A percentile compares a stretch with the other conserved stretches of the same genome.
phyloP scores from a whole-genome alignment of 495 filamentous ascomycete genomes.

The Daldinia vernicosa region DNA sequence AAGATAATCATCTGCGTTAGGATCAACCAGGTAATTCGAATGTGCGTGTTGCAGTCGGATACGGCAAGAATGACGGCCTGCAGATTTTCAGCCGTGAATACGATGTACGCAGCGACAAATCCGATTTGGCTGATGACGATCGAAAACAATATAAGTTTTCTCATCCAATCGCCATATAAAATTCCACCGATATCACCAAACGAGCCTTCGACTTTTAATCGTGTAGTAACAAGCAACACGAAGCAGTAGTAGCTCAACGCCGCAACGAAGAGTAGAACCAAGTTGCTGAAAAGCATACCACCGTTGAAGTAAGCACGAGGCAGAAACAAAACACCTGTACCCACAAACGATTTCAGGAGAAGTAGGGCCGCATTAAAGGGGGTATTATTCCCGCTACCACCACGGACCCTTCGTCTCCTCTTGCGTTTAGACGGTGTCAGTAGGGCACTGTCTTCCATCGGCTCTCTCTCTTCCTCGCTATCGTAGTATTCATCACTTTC shows the following conservation, averaged over 20 bases:
- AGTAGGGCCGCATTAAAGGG: constrained; percentile 79
- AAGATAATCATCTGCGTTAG: constrained; percentile 93
- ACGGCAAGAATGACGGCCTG: constrained; percentile 91
- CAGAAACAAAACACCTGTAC: constrained; percentile 96
- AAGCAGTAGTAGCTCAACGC: constrained; percentile 94
- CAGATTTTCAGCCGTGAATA: constrained; percentile 94
- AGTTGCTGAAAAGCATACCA: constrained; percentile 94
- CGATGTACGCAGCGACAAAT: constrained; percentile 97
- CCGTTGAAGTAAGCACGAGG: constrained; percentile 93
- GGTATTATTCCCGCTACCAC: constrained; percentile 73
- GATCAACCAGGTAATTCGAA: constrained; percentile 89
- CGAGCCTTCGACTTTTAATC: constrained; percentile 82
- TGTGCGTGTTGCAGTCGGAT: constrained; percentile 78
- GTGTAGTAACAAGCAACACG: constrained; percentile 86
- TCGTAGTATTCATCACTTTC: constrained; percentile 62
- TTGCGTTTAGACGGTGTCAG: constrained; percentile 75
- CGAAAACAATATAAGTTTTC: constrained; percentile 83
- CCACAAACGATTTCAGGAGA: constrained; percentile 95
- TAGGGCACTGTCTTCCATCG: constrained; percentile 83
- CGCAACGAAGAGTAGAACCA: constrained; percentile 86
- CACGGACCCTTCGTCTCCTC: constrained; percentile 75
- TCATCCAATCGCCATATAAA: constrained; percentile 90
- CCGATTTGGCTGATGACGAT: constrained; percentile 95
- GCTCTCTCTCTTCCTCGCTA: constrained; percentile 71
- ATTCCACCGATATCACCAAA: constrained; percentile 96